These are phyloP conservation scores for Dothiorella sarmentorum DNA, from an alignment of 2,329 filamentous ascomycete genomes.

Conservation along the genomic window DNA sequence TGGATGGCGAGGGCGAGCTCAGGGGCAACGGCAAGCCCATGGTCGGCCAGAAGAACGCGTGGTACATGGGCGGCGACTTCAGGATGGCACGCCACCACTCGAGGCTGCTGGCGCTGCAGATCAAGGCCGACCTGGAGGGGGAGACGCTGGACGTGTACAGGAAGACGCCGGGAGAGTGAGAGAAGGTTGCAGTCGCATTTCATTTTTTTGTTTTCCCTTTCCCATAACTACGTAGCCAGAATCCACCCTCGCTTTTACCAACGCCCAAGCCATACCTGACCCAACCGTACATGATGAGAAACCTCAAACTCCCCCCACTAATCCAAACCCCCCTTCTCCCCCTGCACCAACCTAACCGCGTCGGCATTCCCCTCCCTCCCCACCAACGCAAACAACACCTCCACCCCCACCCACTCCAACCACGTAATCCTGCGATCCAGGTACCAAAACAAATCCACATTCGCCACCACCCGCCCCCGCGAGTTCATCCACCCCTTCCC, in stretches of 20 bases:
- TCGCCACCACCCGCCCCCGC: not conserved
- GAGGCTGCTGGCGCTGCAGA: conserved; percentile 45
- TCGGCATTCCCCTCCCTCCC: conserved; percentile 3
- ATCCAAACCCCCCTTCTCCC: not conserved
- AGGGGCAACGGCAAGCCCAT: conserved; percentile 39
- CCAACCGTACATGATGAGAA: not conserved
- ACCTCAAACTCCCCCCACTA: not conserved
- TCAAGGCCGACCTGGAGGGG: conserved; percentile 41
- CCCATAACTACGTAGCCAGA: not conserved
- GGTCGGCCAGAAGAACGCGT: conserved; percentile 36
- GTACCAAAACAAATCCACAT: conserved; percentile 2
- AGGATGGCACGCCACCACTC: conserved; percentile 48
- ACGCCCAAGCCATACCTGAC: no score
- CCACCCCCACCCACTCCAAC: conserved; percentile 1
- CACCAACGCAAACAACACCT: conserved; percentile 1
- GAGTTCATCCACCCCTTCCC: conserved; percentile 1
- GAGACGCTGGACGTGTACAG: conserved; percentile 17
- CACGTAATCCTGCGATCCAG: conserved; percentile 4
- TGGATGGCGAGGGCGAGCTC: conserved; percentile 48
- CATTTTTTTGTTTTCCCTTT: not conserved
- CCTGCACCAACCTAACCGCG: not conserved
- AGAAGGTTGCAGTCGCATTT: not conserved
- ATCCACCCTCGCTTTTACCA: no score
- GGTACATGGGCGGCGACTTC: conserved; percentile 45
- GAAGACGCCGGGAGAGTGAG: conserved; percentile 6